phyloP scores from a whole-genome alignment of 2,329 filamentous ascomycete genomes.

The Phyllosticta ampelicida region DNA sequence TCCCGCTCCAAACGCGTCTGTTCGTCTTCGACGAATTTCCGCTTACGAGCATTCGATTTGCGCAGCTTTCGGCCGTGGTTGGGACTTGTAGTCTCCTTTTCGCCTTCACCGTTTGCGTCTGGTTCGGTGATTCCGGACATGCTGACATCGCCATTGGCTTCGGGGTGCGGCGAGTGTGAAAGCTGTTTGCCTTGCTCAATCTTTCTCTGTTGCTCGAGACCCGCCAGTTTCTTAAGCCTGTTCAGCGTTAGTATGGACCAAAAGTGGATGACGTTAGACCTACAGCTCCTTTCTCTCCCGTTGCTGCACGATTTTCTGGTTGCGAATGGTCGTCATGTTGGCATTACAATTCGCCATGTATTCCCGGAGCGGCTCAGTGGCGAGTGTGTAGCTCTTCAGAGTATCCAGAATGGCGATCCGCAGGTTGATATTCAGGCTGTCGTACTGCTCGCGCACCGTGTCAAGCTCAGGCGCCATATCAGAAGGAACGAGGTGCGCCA shows the following conservation, averaged over 20 bases:
- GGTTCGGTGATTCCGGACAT: constrained; percentile 53
- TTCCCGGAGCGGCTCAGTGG: constrained; percentile 74
- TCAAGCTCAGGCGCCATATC: constrained; percentile 64
- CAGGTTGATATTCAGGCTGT: constrained; percentile 67
- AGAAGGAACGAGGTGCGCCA: constrained; percentile 70
- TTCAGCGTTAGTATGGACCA: constrained; percentile 18
- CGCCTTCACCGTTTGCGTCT: constrained; percentile 50
- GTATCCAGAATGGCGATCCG: constrained; percentile 74
- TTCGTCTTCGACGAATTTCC: constrained; percentile 56
- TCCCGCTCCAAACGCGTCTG: constrained; percentile 53
- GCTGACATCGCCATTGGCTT: constrained; percentile 45
- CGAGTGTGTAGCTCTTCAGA: constrained; percentile 72
- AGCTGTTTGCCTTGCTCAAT: constrained; percentile 62
- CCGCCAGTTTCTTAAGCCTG: constrained; percentile 60
- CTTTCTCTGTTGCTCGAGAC: constrained; percentile 62
- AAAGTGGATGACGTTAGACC: constrained; percentile 20
- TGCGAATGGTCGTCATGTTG: constrained; percentile 88
- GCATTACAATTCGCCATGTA: constrained; percentile 90
- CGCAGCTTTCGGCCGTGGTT: constrained; percentile 46
- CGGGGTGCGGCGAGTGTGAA: constrained; percentile 47
- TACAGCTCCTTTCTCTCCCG: constrained; percentile 57
- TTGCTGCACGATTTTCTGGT: constrained; percentile 91
- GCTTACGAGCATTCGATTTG: constrained; percentile 56
- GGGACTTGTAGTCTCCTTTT: constrained; percentile 33
- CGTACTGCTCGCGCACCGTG: constrained; percentile 63